phyloP scores from a whole-genome alignment of 495 filamentous ascomycete genomes.

The Trichoderma asperelloides region DNA sequence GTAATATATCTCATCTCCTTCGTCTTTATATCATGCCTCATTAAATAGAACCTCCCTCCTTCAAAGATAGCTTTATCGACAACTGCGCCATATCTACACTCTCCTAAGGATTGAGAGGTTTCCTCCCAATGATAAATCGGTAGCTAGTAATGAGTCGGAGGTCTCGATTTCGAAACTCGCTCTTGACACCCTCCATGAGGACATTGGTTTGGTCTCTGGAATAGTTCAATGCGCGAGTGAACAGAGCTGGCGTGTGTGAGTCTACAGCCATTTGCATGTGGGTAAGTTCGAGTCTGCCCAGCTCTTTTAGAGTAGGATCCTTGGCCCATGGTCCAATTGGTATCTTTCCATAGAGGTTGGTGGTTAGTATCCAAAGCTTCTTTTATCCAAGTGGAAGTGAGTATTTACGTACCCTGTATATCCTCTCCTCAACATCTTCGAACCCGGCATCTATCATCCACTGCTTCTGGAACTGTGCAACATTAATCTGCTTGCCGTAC shows the following conservation, averaged over 20 bases:
- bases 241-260: conserved; percentile 15
- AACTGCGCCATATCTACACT: neutral
- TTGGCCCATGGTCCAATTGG: conserved; percentile 9
- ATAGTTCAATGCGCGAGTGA: conserved; percentile 8
- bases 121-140: conserved; percentile 18
- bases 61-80: neutral
- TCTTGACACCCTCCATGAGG: conserved; percentile 20
- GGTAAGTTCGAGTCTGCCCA: neutral
- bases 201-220: conserved; percentile 14
- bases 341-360: neutral
- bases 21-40: too few relatives aligned
- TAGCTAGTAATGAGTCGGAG: conserved; percentile 19
- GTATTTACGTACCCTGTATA: conserved; percentile 30
- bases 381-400: neutral
- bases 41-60: neutral
- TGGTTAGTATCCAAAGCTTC: neutral
- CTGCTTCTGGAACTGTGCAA: conserved; percentile 39
- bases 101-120: neutral
- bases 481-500: conserved; percentile 36
- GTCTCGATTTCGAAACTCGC: conserved; percentile 19
- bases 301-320: conserved; percentile 1
- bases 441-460: conserved; percentile 51
- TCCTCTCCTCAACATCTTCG: conserved; percentile 41
- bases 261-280: conserved; percentile 9
- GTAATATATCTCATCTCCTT: too few relatives aligned